Base-by-base conservation (phyloP, 164 flowering plant genomes). In the Piper betle region DNA sequence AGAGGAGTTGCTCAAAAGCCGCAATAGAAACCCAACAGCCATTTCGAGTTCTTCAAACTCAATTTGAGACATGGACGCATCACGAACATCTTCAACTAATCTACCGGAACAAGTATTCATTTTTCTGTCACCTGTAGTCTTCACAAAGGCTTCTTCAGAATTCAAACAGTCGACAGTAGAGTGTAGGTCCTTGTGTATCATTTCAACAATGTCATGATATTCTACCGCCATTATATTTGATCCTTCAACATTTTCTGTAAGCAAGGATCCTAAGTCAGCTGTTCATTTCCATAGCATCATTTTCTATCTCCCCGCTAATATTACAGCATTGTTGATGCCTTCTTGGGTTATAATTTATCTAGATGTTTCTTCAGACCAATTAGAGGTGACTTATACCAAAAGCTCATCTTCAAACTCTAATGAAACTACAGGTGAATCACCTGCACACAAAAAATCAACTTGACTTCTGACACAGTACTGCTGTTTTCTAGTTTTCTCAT, bases 1-100 rank as follows among this genome's bases (percentile, higher is more conserved):
- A 60, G 50, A 87, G 72, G 70, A 87, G 58, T 60, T 73, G 73
- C 62, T 87, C 96, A 71, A 87, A 80, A 65, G 77, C 86, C 10
- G 87, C 89, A 73, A 82, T 66, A 19, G 86, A 87, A 52, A 59
- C 60, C 87, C 89, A 5, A 75, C 74, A 39, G 68, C 80, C 64
- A 62, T 37, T 60, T 75, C 77, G 69, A 77, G 58, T 65, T 80
- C 78, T 75, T 80, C 87, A 61, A 82, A 83, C 8, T 60, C 76
- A 66, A 78, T 37, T 67, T 80, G 86, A 41, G 64, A 43, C 54
- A 59, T 73, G 58, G 70, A 78, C 2, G 83, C 77, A 72, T 79
- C 73, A 67, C 70, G 56, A 60, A 84, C 65, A 20, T 81, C 83
- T 55, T 59, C 57, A 19, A 42, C 37, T 64, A 81, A 61, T 69